Percentiles rank a stretch among this genome's conserved stretches.
Evolutionary conservation across 2,329 filamentous ascomycete species (phyloP).

Genomic region (Paecilomyces formosus): DNA sequence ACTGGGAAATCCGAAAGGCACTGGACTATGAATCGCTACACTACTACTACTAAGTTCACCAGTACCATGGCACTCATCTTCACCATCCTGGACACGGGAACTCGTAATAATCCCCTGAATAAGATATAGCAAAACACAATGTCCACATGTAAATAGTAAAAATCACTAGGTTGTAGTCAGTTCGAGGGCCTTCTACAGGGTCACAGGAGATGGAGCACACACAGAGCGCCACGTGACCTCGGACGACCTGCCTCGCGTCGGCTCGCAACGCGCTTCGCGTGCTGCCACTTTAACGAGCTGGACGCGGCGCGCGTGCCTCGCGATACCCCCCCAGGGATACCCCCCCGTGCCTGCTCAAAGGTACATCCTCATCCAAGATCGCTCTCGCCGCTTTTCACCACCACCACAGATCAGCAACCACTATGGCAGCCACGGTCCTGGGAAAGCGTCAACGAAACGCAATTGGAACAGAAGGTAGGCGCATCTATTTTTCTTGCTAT

Average conservation of each 20-base stretch:
- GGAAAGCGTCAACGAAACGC: slow-evolving; percentile 37
- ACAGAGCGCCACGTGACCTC: no score
- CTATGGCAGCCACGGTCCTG: slow-evolving; percentile 33
- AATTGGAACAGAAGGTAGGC: slow-evolving; percentile 34
- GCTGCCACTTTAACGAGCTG: slow-evolving; percentile 9
- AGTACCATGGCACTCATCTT: background rate
- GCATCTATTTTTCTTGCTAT: slow-evolving; percentile 7
- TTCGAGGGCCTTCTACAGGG: no score
- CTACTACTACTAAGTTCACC: background rate
- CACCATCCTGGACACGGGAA: background rate
- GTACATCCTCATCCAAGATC: slow-evolving; percentile 14
- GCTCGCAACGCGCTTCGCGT: slow-evolving; percentile 10
- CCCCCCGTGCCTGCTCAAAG: slow-evolving; percentile 8
- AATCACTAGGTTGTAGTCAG: no score
- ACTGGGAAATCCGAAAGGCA: background rate
- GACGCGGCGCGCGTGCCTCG: slow-evolving; percentile 9
- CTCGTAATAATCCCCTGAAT: background rate
- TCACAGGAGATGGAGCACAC: background rate
- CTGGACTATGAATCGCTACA: background rate
- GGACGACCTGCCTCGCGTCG: slow-evolving; percentile 7
- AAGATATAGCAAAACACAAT: no score
- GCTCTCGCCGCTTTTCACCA: slow-evolving; percentile 17
- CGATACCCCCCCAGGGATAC: slow-evolving; percentile 5
- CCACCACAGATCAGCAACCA: slow-evolving; percentile 10
- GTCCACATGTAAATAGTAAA: no score